Percentiles rank a stretch among this genome's conserved stretches.
Evolutionary conservation across 495 filamentous ascomycete genomes (phyloP).

Genomic region (Trichodelitschia bisporula): DNA sequence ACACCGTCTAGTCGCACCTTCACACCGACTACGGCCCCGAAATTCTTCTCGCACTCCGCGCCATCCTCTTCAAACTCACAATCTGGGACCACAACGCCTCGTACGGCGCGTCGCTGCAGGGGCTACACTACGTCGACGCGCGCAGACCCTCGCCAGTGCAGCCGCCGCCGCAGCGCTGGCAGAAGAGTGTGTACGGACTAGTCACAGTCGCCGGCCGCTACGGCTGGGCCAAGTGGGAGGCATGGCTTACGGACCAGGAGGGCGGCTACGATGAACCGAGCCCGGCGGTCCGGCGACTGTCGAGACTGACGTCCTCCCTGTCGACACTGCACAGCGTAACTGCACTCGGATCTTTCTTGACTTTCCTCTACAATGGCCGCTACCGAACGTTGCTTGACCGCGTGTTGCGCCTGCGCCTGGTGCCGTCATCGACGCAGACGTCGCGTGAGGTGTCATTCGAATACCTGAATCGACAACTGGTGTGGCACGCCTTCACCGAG

Average conservation of each 20-base stretch:
- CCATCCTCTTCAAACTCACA: conserved; percentile 73
- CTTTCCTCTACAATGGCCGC: conserved; percentile 71
- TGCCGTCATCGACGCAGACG: conserved; percentile 57
- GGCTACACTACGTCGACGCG: conserved; percentile 72
- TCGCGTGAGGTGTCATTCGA: conserved; percentile 85
- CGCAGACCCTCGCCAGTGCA: conserved; percentile 30
- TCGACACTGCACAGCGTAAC: conserved; percentile 55
- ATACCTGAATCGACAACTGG: conserved; percentile 89
- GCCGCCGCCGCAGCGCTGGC: conserved; percentile 31
- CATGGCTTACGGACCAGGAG: conserved; percentile 52
- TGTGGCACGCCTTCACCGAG: conserved; percentile 98
- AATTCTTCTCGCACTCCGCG: conserved; percentile 49
- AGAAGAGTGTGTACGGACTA: conserved; percentile 66
- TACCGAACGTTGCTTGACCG: conserved; percentile 84
- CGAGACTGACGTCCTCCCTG: conserved; percentile 38
- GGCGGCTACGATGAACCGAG: conserved; percentile 37
- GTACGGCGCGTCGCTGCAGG: conserved; percentile 83
- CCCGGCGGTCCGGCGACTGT: conserved; percentile 30
- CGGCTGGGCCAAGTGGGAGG: conserved; percentile 73
- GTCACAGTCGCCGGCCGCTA: conserved; percentile 76
- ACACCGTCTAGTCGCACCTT: conserved; percentile 24
- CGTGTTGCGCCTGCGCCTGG: conserved; percentile 60
- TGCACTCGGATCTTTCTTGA: conserved; percentile 60
- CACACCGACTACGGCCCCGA: conserved; percentile 70
- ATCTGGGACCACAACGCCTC: conserved; percentile 93